Percentiles rank a stretch among this genome's conserved stretches.
phyloP scores from a whole-genome alignment of 2,329 filamentous ascomycete species.

The Colletotrichum somersetense region DNA sequence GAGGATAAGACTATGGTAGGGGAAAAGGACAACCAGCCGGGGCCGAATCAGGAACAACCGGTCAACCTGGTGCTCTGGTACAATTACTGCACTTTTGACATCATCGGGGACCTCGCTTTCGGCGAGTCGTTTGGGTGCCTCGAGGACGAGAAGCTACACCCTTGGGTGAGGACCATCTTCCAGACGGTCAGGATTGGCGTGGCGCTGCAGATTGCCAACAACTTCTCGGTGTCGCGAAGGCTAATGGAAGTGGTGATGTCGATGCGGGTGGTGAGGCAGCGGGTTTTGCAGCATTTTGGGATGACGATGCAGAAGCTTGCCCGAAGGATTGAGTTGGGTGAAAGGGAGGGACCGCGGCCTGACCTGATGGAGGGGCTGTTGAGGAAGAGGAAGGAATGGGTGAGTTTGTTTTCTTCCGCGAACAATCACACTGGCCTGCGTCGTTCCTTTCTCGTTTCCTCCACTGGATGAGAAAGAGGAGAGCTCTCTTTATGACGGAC shows the following conservation, averaged over 20 bases:
- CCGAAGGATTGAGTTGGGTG: constrained; percentile 38
- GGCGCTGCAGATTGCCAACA: constrained; percentile 25
- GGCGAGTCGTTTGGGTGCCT: constrained; percentile 49
- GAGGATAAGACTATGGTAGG: neutral
- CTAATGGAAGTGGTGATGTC: constrained; percentile 10
- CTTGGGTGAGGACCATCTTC: constrained; percentile 36
- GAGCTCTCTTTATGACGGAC: neutral
- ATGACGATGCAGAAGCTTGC: constrained; percentile 33
- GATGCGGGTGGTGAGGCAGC: constrained; percentile 9
- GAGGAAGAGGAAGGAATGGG: constrained; percentile 39
- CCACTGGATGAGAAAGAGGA: neutral
- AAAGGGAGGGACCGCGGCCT: constrained; percentile 15
- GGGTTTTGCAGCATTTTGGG: neutral
- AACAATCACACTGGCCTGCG: neutral
- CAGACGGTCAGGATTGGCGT: constrained; percentile 12
- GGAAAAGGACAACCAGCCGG: neutral
- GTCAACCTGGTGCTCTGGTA: constrained; percentile 47
- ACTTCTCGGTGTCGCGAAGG: constrained; percentile 13
- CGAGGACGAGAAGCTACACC: constrained; percentile 39
- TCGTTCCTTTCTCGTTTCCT: neutral
- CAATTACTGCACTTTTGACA: constrained; percentile 48
- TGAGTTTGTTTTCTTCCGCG: constrained; percentile 5
- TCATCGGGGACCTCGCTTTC: constrained; percentile 49
- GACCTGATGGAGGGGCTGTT: constrained; percentile 42
- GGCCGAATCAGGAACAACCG: neutral